Evolutionary conservation across 1,284 basidiomycete genomes (phyloP).

Genomic region (Trichosporon ovoides): DNA sequence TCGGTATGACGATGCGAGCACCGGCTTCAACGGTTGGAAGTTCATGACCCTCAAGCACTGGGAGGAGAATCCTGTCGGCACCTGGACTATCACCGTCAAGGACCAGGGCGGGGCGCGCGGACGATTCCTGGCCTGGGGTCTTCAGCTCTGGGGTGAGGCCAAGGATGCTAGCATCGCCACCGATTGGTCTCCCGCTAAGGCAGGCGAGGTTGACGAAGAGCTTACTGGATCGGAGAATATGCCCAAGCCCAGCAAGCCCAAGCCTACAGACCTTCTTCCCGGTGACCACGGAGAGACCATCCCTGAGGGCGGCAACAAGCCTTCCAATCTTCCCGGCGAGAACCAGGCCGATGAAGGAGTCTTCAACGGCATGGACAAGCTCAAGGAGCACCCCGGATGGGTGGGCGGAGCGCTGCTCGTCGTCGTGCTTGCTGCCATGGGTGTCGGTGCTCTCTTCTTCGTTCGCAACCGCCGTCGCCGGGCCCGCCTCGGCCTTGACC

Average conservation of each 20-base stretch:
- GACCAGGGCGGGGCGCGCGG: slow-evolving; percentile 70
- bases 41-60: slow-evolving; percentile 99
- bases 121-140: slow-evolving; percentile 82
- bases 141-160: slow-evolving; percentile 89
- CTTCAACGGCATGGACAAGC: slow-evolving; percentile 72
- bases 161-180: slow-evolving; percentile 66
- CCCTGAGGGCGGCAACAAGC: neutral
- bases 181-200: slow-evolving; percentile 54
- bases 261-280: slow-evolving; percentile 84
- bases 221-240: slow-evolving; percentile 50
- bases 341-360: slow-evolving; percentile 66
- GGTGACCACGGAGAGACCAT: slow-evolving; percentile 63
- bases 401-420: slow-evolving; percentile 74
- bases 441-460: slow-evolving; percentile 57
- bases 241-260: slow-evolving; percentile 56
- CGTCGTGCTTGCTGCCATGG: slow-evolving; percentile 57
- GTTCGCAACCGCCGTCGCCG: slow-evolving; percentile 57
- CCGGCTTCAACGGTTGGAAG: slow-evolving; percentile 86
- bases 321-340: slow-evolving; percentile 32
- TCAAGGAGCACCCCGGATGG: slow-evolving; percentile 75
- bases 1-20: slow-evolving; percentile 60
- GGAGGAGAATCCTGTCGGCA: slow-evolving; percentile 89
- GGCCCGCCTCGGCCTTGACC: slow-evolving; percentile 27
- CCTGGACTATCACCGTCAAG: slow-evolving; percentile 82
- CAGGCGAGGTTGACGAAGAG: slow-evolving; percentile 47